phyloP scores from a whole-genome alignment of 1,284 basidiomycete genomes.

The Cerioporus squamosus region DNA sequence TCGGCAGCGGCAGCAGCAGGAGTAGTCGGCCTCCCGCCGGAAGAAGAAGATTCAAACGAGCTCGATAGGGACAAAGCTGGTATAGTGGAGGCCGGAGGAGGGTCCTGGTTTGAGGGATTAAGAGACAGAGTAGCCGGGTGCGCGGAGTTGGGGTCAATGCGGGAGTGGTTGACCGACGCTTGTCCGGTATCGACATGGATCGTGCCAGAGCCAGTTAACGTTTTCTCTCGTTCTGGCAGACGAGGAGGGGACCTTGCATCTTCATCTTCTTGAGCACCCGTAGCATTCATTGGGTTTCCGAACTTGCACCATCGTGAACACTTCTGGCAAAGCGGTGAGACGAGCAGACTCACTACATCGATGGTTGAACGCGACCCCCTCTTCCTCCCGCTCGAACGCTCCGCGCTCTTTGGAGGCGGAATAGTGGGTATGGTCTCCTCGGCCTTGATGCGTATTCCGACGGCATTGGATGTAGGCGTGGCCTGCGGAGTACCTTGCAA shows the following conservation, averaged over 20 bases:
- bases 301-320: slow-evolving; percentile 2
- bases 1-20: neutral
- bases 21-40: neutral
- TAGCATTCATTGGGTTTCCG: slow-evolving; percentile 7
- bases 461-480: neutral
- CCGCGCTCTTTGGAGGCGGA: slow-evolving; percentile 1
- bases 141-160: no score
- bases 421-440: slow-evolving; percentile 10
- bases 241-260: neutral
- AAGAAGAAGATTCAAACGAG: neutral
- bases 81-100: neutral
- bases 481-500: slow-evolving; percentile 6
- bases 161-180: no score
- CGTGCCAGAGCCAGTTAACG: neutral
- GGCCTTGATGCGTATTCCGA: slow-evolving; percentile 9
- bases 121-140: neutral
- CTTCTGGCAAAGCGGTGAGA: no score
- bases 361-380: slow-evolving; percentile 18
- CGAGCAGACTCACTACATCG: slow-evolving; percentile 15
- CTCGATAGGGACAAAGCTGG: neutral
- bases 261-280: neutral
- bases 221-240: neutral
- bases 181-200: no score
- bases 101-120: neutral
- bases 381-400: neutral